Percentiles rank a stretch among this genome's conserved stretches.
These are phyloP conservation scores for Amyloporia xantha DNA, from an alignment of 768 basidiomycete species.

Conservation along the genomic window DNA sequence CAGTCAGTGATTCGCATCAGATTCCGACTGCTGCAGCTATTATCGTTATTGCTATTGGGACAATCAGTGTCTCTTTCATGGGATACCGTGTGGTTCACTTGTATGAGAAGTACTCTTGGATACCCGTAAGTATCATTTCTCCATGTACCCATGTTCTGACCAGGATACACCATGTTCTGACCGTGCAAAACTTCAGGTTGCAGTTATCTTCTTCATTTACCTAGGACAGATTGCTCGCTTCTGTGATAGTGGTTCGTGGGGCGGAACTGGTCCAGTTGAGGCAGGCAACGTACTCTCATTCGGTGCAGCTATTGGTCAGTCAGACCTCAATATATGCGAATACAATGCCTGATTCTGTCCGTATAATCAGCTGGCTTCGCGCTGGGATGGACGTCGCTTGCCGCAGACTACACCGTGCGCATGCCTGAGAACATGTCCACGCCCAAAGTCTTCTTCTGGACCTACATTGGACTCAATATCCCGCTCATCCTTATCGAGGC, in stretches of 20 bases:
- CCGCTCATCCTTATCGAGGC: conserved; percentile 32
- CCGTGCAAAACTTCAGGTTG: conserved; percentile 24
- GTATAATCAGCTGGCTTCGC: conserved; percentile 26
- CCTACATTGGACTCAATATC: conserved; percentile 29
- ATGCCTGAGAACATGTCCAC: conserved; percentile 25
- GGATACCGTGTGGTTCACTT: conserved; percentile 36
- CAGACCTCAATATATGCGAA: neutral
- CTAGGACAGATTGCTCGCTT: conserved; percentile 25
- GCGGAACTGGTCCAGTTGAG: conserved; percentile 24
- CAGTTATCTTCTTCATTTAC: conserved; percentile 31
- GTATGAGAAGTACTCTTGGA: conserved; percentile 32
- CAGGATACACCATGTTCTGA: neutral
- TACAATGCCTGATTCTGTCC: neutral
- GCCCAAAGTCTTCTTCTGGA: conserved; percentile 32
- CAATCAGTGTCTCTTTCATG: conserved; percentile 32
- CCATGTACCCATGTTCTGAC: too few relatives aligned
- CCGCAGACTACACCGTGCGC: conserved; percentile 39
- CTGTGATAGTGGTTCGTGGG: conserved; percentile 22
- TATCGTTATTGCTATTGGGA: conserved; percentile 36
- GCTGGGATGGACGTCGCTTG: conserved; percentile 34
- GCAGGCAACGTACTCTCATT: conserved; percentile 33
- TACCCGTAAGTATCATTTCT: conserved; percentile 1
- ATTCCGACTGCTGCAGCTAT: conserved; percentile 35
- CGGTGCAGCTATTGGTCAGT: conserved; percentile 22
- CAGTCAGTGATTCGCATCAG: conserved; percentile 20